Percentiles rank a stretch among this genome's conserved stretches.
Conservation (phyloP, 495 filamentous ascomycete genomes). For the Parathielavia appendiculata region DNA sequence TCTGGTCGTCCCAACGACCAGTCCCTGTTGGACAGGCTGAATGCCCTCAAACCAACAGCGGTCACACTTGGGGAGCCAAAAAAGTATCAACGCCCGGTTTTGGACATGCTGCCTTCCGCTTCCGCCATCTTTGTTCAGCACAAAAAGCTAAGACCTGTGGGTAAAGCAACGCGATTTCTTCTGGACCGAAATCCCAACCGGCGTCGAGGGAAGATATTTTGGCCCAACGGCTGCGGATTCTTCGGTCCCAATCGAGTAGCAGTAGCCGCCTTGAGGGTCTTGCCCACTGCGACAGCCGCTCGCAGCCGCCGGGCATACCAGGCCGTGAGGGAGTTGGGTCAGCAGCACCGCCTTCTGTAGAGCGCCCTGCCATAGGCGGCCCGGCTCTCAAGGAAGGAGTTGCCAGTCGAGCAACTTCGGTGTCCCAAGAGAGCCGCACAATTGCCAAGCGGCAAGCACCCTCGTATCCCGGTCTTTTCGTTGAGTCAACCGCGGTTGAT, state of each 20-base stretch:
- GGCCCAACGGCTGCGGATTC: constrained; percentile 38
- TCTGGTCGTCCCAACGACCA: constrained; percentile 68
- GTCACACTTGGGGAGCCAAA: constrained; percentile 32
- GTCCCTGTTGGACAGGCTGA: constrained; percentile 81
- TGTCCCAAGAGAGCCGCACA: not conserved
- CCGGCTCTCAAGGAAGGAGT: not conserved
- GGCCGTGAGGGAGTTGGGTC: not conserved
- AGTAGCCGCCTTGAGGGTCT: constrained; percentile 6
- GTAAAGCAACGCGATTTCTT: constrained; percentile 10
- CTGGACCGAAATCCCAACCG: constrained; percentile 8
- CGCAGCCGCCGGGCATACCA: not conserved
- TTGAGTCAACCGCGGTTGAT: not conserved
- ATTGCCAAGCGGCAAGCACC: constrained; percentile 9
- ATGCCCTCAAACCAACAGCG: constrained; percentile 55
- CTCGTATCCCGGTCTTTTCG: not conserved
- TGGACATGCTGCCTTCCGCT: not conserved
- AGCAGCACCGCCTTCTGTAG: constrained; percentile 4
- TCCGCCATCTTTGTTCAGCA: constrained; percentile 1
- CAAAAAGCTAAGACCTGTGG: constrained; percentile 15
- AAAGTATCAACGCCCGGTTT: constrained; percentile 29
- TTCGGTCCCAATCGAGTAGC: constrained; percentile 32
- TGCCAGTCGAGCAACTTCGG: not conserved
- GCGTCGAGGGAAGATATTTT: constrained; percentile 42
- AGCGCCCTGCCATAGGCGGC: not conserved
- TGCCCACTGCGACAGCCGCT: not conserved